These are phyloP conservation scores for Actinomucor elegans DNA, from an alignment of 371 early-diverging fungal genomes.

Conservation along the genomic window DNA sequence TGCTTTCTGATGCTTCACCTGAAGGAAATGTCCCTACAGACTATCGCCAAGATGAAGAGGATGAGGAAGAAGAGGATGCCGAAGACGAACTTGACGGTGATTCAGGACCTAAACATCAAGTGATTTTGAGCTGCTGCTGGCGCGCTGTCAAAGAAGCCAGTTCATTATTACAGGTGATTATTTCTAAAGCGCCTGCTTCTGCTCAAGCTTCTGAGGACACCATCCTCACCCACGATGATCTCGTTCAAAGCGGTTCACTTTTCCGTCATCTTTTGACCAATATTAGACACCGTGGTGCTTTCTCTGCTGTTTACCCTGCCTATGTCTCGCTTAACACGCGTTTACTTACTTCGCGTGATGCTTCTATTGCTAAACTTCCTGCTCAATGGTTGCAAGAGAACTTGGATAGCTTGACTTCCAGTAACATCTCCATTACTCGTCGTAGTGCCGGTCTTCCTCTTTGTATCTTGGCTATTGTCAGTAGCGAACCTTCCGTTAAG, in stretches of 20 bases:
- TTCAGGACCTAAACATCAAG: constrained; percentile 73
- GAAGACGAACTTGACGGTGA: constrained; percentile 32
- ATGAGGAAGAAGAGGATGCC: constrained; percentile 55
- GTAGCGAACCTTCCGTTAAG: constrained; percentile 67
- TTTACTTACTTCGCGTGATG: constrained; percentile 56
- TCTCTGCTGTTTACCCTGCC: constrained; percentile 83
- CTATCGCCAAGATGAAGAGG: constrained; percentile 69
- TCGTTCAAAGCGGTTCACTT: constrained; percentile 58
- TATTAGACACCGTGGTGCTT: constrained; percentile 93
- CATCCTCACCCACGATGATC: constrained; percentile 29
- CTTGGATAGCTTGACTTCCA: constrained; percentile 53
- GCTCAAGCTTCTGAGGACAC: background rate
- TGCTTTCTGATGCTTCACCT: constrained; percentile 76
- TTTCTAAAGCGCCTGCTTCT: constrained; percentile 34
- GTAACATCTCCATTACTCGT: constrained; percentile 86
- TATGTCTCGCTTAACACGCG: constrained; percentile 72
- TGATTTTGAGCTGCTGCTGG: constrained; percentile 90
- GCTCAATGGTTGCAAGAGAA: constrained; percentile 62
- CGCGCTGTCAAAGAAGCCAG: constrained; percentile 88
- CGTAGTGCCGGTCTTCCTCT: constrained; percentile 91
- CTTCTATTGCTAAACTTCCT: constrained; percentile 52
- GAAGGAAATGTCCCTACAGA: constrained; percentile 82
- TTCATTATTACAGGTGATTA: constrained; percentile 41
- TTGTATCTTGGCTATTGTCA: constrained; percentile 84
- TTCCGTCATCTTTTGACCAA: constrained; percentile 63